Base-by-base conservation (phyloP, 257 asterid genomes). In the Ilex asprella region DNA sequence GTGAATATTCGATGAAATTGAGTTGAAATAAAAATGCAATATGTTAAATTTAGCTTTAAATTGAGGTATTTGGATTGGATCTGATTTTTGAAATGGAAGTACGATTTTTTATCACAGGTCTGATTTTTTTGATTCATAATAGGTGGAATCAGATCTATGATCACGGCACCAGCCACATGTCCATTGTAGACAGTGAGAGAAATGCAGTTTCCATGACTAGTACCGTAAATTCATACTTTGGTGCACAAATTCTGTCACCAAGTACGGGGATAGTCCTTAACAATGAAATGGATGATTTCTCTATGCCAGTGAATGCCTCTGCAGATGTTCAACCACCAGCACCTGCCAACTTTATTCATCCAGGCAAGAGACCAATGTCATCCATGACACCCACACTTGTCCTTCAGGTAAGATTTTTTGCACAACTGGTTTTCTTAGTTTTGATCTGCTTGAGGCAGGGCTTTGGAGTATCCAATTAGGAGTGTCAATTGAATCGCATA, bases 221-320 rank as follows among this genome's bases (percentile, higher is more conserved):
- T 15, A 53, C 57, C 0, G 11, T 53, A 21, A 53, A 53, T 10
- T 53, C 27, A 2, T 53, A 53, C 57, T 53, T 53, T n/a, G 57
- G 57, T 53, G 27, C 57, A 2, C 27, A 8, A 21, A 7, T 53
- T 53, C 27, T 53, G 30, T 53, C 57, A n/a, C 30, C 27, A 21
- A 53, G 30, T 21, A 53, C 57, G 0, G 57, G 57, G 57, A 53
- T 53, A 53, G 11, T 53, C 57, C 57, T 53, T 14, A 53, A 53
- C 57, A 53, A 53, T 53, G 57, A 53, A 53, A 53, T 53, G 57
- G 57, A 53, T 53, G 57, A 53, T 53, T 53, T 53, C 57, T 53
- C 57, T 2, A 53, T 53, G 5, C 57, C 57, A 8, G 2, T 4
- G 11, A 53, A 53, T 21, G 30, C 30, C 1, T 53, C 57, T n/a